Conservation (phyloP, 768 basidiomycete species). For the Epithele typhae region DNA sequence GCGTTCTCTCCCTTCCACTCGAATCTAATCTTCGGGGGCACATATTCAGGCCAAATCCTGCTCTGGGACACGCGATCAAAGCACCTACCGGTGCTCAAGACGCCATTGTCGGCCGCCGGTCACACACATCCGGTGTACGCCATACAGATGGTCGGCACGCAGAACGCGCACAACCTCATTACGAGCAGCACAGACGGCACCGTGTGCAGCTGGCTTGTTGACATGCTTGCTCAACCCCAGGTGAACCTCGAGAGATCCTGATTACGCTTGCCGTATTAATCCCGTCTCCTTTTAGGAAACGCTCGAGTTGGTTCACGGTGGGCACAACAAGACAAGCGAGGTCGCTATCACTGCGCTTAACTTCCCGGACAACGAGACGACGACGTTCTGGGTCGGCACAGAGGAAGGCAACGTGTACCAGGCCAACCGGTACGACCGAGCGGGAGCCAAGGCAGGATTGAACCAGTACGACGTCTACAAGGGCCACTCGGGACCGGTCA, state of each 20-base stretch:
- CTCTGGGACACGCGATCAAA: slow-evolving; percentile 98
- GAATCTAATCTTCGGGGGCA: slow-evolving; percentile 94
- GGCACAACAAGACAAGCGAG: slow-evolving; percentile 95
- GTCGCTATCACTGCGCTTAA: slow-evolving; percentile 92
- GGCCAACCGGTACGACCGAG: slow-evolving; percentile 95
- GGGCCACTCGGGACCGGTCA: slow-evolving; percentile 90
- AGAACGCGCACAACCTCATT: slow-evolving; percentile 97
- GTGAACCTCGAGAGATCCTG: slow-evolving; percentile 41
- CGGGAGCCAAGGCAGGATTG: slow-evolving; percentile 93
- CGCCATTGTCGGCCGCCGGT: slow-evolving; percentile 91
- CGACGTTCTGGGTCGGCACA: slow-evolving; percentile 96
- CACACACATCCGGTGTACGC: slow-evolving; percentile 99
- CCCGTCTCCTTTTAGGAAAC: no score
- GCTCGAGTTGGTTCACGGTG: slow-evolving; percentile 80
- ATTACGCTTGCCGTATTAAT: no score
- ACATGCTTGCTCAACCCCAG: slow-evolving; percentile 98
- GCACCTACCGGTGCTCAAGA: slow-evolving; percentile 93
- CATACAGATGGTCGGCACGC: slow-evolving; percentile 97
- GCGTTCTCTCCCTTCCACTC: slow-evolving; percentile 98
- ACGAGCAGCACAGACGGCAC: slow-evolving; percentile 96
- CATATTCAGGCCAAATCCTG: slow-evolving; percentile 98
- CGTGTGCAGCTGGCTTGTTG: slow-evolving; percentile 96
- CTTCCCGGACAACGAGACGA: slow-evolving; percentile 94
- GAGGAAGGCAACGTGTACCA: slow-evolving; percentile 98
- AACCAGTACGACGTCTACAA: slow-evolving; percentile 92